Evolutionary conservation across 1,284 basidiomycete genomes (phyloP), one percentile per base, ranked within the genome.

Genomic region (Macrocystidia cucumis): DNA sequence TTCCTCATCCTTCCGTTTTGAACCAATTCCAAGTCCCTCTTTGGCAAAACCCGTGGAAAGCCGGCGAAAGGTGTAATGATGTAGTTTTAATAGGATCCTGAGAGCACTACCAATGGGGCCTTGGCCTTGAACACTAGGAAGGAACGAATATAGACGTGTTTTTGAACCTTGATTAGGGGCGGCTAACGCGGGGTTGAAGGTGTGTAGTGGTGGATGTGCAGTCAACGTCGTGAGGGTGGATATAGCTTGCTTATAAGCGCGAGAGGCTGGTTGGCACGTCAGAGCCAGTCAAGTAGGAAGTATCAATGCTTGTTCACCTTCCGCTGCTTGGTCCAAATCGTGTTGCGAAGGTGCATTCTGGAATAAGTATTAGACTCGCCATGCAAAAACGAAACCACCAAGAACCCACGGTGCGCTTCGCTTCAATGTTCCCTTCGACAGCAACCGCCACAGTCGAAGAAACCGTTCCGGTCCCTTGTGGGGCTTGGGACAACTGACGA

Each of bases 201-300:
- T 66, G 38, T 74, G 69, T 31, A 66, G 57, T 20, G 69, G 65
- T 9, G 75, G 70, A 40, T 73, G 61, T 9, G 76, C 63, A 13
- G 74, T 78, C 39, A 87, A 57, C 16, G 73, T 67, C 3, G 73
- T 59, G 11, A 86, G 63, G 2, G 79, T 81, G 5, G 69, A 54
- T 40, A 82, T 53, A 8, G 83, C 83, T 54, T 82, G 74, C 51
- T 70, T 78, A 57, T 82, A 85, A 7, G 82, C 82, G 42, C 78
- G 72, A 16, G 69, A 57, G 41, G 82, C 83, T 85, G 38, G 28
- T 23, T 16, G 37, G 25, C 8, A 12, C 31, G 22, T 18, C 28
- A 29, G 24, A 42, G 34, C 29, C 13, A 21, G n/a, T n/a, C n/a
- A n/a, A n/a, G n/a, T n/a, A n/a, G n/a, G n/a, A n/a, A n/a, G n/a